Base-by-base conservation (phyloP, 2,329 filamentous ascomycete species). In the Stagonosporopsis vannaccii region DNA sequence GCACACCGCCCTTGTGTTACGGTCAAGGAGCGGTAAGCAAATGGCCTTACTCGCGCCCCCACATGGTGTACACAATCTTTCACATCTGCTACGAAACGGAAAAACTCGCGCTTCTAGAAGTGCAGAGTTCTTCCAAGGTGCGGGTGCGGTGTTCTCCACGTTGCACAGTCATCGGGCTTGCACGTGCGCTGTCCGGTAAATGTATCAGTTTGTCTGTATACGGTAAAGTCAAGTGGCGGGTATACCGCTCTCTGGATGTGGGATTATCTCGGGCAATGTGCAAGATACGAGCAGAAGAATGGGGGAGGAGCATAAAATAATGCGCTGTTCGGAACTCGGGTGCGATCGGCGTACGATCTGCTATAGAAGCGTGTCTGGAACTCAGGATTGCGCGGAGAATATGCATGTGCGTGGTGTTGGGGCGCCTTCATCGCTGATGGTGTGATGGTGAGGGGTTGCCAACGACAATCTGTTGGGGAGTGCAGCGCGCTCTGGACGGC, bases 271-370 rank as follows among this genome's bases (percentile, higher is more conserved):
- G 49, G 41, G 30, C 30, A 4, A 35, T 37, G 15, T 22, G 30
- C 11, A 44, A 23, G 19, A 41, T n/a, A 37, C 36, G 23, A 43
- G 32, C 23, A 44, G 45, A 35, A 36, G 13, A n/a, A 26, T 40
- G 26, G 25, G 25, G 4, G 26, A 28, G 19, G 25, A 26, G 17
- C 43, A 50, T 46, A 32, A 35, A 40, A 15, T 32, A 30, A 32
- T 46, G 35, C n/a, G 49, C 19, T 45, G 37, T 56, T 49, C 50
- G 45, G 45, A 43, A 49, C 11, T 56, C 62, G 62, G 62, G 54
- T 56, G 54, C 17, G 64, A 68, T 68, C 66, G 64, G 64, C 66
- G 45, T 30, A 36, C 52, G 62, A 68, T 68, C 61, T 62, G 62
- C 64, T 51, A 52, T 62, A 33, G 63, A 62, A 65, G 61, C 49